Conservation (phyloP, 192 early-diverging fungal species). For the Backusella mclennaniae region DNA sequence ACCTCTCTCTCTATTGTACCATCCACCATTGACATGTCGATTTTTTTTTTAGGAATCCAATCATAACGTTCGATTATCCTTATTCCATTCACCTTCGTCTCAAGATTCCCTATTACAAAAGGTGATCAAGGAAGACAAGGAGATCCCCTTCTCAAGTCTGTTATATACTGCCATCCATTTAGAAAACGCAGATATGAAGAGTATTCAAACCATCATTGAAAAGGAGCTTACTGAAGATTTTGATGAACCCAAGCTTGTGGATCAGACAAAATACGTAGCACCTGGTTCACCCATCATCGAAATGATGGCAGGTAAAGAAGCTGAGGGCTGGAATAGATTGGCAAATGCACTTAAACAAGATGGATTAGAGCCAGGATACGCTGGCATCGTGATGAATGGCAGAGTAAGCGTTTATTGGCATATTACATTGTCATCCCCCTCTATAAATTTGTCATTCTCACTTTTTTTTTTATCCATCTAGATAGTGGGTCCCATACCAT, state of each 20-base stretch:
- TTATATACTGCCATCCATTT: conserved; percentile 9
- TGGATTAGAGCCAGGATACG: conserved; percentile 21
- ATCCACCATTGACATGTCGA: not conserved
- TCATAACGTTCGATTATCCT: conserved; percentile 40
- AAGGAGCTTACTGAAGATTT: not conserved
- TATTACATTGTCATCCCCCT: too few relatives aligned
- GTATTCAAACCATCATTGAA: not conserved
- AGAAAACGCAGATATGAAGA: conserved; percentile 1
- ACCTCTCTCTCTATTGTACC: not conserved
- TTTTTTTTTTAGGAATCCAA: conserved; percentile 23
- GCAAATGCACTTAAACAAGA: conserved; percentile 11
- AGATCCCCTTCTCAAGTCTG: conserved; percentile 14
- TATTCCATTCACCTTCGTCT: conserved; percentile 35
- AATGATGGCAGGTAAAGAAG: conserved; percentile 8
- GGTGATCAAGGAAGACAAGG: not conserved
- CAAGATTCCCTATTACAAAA: not conserved
- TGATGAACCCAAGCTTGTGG: not conserved
- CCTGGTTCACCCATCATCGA: conserved; percentile 35
- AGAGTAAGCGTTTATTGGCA: conserved; percentile 33
- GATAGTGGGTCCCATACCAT: conserved; percentile 51
- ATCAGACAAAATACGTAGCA: conserved; percentile 20
- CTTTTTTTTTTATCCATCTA: conserved; percentile 16
- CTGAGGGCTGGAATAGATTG: conserved; percentile 11
- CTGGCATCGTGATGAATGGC: conserved; percentile 60
- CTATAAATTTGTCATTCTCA: not conserved